These are phyloP conservation scores for Pyrenochaeta sp. DNA, from an alignment of 2,329 filamentous ascomycete species.

Conservation along the genomic window DNA sequence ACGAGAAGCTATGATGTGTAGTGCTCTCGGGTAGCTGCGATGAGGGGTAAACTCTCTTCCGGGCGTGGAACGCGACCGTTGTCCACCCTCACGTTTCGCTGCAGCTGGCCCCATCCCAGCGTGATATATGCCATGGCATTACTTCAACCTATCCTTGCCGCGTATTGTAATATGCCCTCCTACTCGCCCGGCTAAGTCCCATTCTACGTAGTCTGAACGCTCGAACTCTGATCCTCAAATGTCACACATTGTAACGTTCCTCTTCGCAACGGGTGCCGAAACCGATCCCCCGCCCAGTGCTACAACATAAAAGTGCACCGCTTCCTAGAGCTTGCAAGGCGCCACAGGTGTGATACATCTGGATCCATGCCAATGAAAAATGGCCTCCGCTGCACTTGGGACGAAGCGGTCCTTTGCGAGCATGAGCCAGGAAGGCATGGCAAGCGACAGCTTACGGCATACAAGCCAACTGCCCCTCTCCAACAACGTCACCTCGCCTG, in stretches of 20 bases:
- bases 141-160: slow-evolving; percentile 1
- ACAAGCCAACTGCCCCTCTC: slow-evolving; percentile 2
- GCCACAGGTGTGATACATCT: neutral
- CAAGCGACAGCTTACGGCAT: slow-evolving; percentile 10
- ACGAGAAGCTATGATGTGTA: neutral
- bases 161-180: neutral
- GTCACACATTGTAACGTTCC: slow-evolving; percentile 1
- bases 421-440: slow-evolving; percentile 29
- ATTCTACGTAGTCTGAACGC: neutral
- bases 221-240: neutral
- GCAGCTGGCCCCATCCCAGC: slow-evolving; percentile 10
- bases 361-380: slow-evolving; percentile 5
- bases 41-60: slow-evolving; percentile 7
- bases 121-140: slow-evolving; percentile 18
- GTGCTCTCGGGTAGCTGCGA: neutral
- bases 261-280: slow-evolving; percentile 4
- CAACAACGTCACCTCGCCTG: slow-evolving; percentile 4
- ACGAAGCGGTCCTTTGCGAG: slow-evolving; percentile 39
- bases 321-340: neutral
- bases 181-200: slow-evolving; percentile 10
- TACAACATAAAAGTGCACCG: neutral
- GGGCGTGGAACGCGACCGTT: neutral
- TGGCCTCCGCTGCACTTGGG: slow-evolving; percentile 40
- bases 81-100: neutral
- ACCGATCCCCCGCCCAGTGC: neutral